phyloP scores from a whole-genome alignment of 169 alveolate species.

The Cryptosporidium sp. region DNA sequence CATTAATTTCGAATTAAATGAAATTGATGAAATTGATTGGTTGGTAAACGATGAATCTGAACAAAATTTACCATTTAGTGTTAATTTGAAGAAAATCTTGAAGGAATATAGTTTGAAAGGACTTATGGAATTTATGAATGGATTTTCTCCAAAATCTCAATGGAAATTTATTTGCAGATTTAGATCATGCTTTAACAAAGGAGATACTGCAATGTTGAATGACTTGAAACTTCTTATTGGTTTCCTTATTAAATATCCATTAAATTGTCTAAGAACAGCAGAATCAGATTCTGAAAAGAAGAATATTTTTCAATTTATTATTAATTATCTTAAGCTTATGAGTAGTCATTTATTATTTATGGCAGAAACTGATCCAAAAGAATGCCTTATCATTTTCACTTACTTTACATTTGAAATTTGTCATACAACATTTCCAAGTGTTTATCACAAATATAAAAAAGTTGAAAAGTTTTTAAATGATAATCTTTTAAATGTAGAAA shows the following conservation, averaged over 20 bases:
- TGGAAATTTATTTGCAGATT: constrained; percentile 62
- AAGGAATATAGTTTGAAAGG: constrained; percentile 3
- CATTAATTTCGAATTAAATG: background rate
- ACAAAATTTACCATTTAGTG: constrained; percentile 16
- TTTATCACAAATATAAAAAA: constrained; percentile 1
- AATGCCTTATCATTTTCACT: constrained; percentile 33
- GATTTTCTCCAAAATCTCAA: constrained; percentile 56
- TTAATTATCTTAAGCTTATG: constrained; percentile 42
- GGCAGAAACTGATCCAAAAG: constrained; percentile 49
- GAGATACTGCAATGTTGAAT: constrained; percentile 51
- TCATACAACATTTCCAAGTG: constrained; percentile 42
- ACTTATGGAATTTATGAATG: constrained; percentile 17
- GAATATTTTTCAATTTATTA: background rate
- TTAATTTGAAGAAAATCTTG: constrained; percentile 17
- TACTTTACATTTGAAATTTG: constrained; percentile 62
- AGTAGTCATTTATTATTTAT: constrained; percentile 51
- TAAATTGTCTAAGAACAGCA: background rate
- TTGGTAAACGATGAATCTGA: constrained; percentile 50
- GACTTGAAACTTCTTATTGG: constrained; percentile 57
- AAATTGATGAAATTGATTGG: constrained; percentile 33
- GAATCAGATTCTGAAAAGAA: background rate
- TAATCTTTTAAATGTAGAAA: constrained; percentile 12
- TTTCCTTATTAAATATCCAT: constrained; percentile 43
- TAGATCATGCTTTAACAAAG: constrained; percentile 51
- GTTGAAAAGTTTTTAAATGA: constrained; percentile 34